These are phyloP conservation scores for Alternaria atra DNA, from an alignment of 2,329 filamentous ascomycete species.

Conservation along the genomic window DNA sequence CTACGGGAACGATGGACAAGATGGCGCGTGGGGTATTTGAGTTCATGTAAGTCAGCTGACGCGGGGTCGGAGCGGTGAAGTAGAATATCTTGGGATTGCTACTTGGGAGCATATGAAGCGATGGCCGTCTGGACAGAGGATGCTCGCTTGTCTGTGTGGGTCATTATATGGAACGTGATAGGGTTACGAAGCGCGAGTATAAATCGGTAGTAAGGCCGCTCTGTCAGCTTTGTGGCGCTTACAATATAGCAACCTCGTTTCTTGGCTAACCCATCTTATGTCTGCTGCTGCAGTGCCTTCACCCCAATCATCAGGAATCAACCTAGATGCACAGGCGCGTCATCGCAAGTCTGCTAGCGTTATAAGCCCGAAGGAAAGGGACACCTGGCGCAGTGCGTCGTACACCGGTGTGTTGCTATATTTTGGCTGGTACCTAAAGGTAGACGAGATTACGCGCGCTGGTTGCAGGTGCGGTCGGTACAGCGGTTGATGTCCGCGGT, in stretches of 20 bases:
- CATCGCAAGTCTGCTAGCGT: not conserved
- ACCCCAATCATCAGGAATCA: not conserved
- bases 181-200: not conserved
- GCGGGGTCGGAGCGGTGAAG: slow-evolving; percentile 7
- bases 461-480: slow-evolving; percentile 8
- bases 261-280: not conserved
- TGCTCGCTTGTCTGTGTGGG: not conserved
- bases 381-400: not conserved
- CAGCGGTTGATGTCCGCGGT: not conserved
- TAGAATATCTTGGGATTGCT: not conserved
- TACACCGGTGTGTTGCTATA: not conserved
- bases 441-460: not conserved
- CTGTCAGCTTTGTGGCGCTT: slow-evolving; percentile 9
- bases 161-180: not conserved
- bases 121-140: not conserved
- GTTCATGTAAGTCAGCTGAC: slow-evolving; percentile 15
- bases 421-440: not conserved
- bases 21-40: slow-evolving; percentile 4
- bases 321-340: not conserved
- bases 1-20: not conserved
- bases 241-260: not conserved
- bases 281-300: not conserved
- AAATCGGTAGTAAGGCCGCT: slow-evolving; percentile 6
- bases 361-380: not conserved
- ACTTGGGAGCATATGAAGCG: slow-evolving; percentile 4